Percentiles rank a stretch among this genome's conserved stretches.
Conservation (phyloP, 176 grass and related monocot species). For the Olyra latifolia region DNA sequence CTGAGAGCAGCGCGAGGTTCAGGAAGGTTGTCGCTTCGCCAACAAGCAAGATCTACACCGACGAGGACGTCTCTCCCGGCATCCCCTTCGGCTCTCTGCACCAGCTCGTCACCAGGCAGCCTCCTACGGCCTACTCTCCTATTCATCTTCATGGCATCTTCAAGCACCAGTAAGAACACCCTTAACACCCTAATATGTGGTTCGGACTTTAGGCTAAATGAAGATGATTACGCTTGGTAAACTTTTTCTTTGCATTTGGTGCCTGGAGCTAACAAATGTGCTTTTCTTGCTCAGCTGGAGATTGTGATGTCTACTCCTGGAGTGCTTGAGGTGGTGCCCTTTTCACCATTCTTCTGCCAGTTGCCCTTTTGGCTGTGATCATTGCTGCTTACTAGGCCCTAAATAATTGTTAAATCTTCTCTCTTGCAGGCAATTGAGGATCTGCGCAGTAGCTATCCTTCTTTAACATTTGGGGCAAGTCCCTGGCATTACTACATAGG, state of each 20-base stretch:
- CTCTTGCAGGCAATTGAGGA: constrained; percentile 51
- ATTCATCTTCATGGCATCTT: too few relatives aligned
- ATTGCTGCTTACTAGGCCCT: not conserved
- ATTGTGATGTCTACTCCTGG: constrained; percentile 77
- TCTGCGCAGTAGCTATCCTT: constrained; percentile 67
- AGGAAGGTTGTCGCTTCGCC: too few relatives aligned
- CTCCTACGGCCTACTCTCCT: too few relatives aligned
- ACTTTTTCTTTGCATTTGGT: not conserved
- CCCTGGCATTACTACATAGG: not conserved
- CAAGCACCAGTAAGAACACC: too few relatives aligned
- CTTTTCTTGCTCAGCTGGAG: constrained; percentile 66
- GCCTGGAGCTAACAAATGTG: not conserved
- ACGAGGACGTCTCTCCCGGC: too few relatives aligned
- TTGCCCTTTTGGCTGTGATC: not conserved
- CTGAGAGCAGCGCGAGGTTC: too few relatives aligned
- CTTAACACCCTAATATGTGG: too few relatives aligned
- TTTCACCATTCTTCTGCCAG: not conserved
- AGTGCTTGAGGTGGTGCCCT: constrained; percentile 58
- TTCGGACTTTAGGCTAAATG: too few relatives aligned
- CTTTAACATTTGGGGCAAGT: constrained; percentile 69
- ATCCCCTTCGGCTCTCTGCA: too few relatives aligned
- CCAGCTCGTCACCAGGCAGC: too few relatives aligned
- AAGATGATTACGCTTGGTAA: not conserved
- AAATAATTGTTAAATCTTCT: not conserved
- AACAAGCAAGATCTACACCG: too few relatives aligned